phyloP scores from a whole-genome alignment of 2,329 filamentous ascomycete species.

The Rosellinia necatrix region DNA sequence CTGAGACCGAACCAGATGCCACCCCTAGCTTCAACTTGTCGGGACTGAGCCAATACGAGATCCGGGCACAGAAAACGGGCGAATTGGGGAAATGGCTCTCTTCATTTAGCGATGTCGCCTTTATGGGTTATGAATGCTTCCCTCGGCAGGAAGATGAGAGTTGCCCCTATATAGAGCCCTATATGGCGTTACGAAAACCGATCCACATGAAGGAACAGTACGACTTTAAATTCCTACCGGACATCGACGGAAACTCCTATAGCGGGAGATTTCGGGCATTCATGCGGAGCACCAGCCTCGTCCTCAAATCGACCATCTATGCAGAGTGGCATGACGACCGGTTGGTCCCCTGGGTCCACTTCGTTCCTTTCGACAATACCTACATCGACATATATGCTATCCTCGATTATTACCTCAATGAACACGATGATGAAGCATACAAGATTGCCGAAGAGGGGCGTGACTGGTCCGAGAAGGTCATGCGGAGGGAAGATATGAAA shows the following conservation, averaged over 20 bases:
- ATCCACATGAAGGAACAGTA: slow-evolving; percentile 56
- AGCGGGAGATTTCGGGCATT: slow-evolving; percentile 67
- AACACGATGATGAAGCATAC: slow-evolving; percentile 50
- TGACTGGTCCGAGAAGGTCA: slow-evolving; percentile 64
- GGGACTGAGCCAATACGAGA: slow-evolving; percentile 46
- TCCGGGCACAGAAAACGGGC: slow-evolving; percentile 39
- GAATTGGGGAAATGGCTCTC: slow-evolving; percentile 49
- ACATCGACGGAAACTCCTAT: slow-evolving; percentile 72
- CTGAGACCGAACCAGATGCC: slow-evolving; percentile 48
- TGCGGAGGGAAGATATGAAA: slow-evolving; percentile 68
- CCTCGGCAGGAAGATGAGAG: slow-evolving; percentile 30
- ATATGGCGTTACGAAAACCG: slow-evolving; percentile 41
- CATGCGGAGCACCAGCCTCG: slow-evolving; percentile 65
- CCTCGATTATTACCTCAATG: slow-evolving; percentile 69
- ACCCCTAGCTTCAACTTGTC: slow-evolving; percentile 53
- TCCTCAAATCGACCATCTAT: slow-evolving; percentile 74
- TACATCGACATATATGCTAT: slow-evolving; percentile 69
- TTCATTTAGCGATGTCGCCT: slow-evolving; percentile 49
- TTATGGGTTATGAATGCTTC: slow-evolving; percentile 48
- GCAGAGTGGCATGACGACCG: slow-evolving; percentile 76
- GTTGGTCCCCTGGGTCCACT: slow-evolving; percentile 72
- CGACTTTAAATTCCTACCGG: slow-evolving; percentile 67
- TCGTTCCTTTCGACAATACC: slow-evolving; percentile 71
- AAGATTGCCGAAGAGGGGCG: slow-evolving; percentile 64
- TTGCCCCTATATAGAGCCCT: slow-evolving; percentile 47